Evolutionary conservation across 352 stramenopile genomes (phyloP), one percentile per base, ranked within the genome.

Genomic region (Halophytophthora polymorphica): DNA sequence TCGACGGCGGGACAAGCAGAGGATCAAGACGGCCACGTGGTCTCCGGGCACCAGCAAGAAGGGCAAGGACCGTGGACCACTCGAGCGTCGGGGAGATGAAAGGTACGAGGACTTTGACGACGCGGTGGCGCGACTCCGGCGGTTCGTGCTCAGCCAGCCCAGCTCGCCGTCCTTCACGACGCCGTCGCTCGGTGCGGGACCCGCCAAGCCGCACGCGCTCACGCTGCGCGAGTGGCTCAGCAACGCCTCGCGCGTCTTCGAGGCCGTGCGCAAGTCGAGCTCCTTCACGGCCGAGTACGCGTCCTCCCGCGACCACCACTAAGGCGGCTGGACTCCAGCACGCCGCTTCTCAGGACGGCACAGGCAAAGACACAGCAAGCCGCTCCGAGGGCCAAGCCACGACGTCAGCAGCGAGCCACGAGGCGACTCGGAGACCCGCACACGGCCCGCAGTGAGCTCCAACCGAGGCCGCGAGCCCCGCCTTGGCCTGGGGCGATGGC

Each of bases 191-290:
- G 4, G 4, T 4, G 25, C 25, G 4, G 25, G 25, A 31, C 4
- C 25, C 25, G 8, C 4, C 8, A 31, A 31, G 10, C 19, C 57
- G 39, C 47, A 71, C 55, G 1, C 63, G 18, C 67, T 89, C 18
- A 78, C 69, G 29, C 56, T 93, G n/a, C 77, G 82, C 41, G 79
- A 93, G 49, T 93, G 83, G 83, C 51, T 90, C 13, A 86, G 69
- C 48, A 88, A 84, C 36, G 76, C 75, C 1, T 77, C 69, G 2
- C 79, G 83, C 21, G 66, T 90, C 14, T 86, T 85, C 60, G 79
- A 93, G 36, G 73, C 52, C 17, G 53, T 90, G 34, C 81, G 81
- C 39, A 87, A 88, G 48, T 85, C 79, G 8, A 68, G 64, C 25
- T 69, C 62, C 13, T 80, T 87, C 44, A 79, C 73, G 1, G 66